These are phyloP conservation scores for Exophiala viscosa DNA, from an alignment of 2,329 filamentous ascomycete genomes.

Conservation along the genomic window DNA sequence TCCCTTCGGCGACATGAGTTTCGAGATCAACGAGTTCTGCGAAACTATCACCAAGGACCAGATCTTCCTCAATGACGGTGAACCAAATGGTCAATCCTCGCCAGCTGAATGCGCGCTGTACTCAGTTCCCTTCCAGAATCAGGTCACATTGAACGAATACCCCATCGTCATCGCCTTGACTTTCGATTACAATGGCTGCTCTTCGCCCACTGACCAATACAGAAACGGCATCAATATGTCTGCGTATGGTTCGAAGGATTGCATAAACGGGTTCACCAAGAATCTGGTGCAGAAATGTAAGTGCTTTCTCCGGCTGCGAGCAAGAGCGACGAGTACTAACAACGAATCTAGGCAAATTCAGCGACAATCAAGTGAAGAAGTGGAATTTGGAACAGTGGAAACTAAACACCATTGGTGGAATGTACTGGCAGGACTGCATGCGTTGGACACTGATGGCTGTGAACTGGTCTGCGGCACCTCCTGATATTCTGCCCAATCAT, in stretches of 20 bases:
- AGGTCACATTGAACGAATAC: not conserved
- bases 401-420: not conserved
- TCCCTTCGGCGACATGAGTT: not conserved
- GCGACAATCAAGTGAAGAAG: not conserved
- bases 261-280: not conserved
- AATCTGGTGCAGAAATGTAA: constrained; percentile 4
- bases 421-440: constrained; percentile 8
- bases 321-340: too few relatives aligned
- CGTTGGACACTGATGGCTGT: constrained; percentile 4
- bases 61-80: too few relatives aligned
- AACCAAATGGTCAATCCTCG: too few relatives aligned
- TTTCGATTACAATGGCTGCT: constrained; percentile 1
- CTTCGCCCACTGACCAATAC: not conserved
- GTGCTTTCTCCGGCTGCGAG: not conserved
- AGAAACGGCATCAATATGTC: constrained; percentile 1
- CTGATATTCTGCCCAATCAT: constrained; percentile 38
- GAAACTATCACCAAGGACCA: too few relatives aligned
- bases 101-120: too few relatives aligned
- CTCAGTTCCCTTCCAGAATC: not conserved
- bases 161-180: not conserved
- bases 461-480: not conserved
- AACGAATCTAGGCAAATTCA: not conserved
- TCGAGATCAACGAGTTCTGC: too few relatives aligned
- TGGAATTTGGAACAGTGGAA: not conserved
- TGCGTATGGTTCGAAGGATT: constrained; percentile 1